Evolutionary conservation across 2,329 filamentous ascomycete genomes (phyloP).

Genomic region (Zasmidium cellare): DNA sequence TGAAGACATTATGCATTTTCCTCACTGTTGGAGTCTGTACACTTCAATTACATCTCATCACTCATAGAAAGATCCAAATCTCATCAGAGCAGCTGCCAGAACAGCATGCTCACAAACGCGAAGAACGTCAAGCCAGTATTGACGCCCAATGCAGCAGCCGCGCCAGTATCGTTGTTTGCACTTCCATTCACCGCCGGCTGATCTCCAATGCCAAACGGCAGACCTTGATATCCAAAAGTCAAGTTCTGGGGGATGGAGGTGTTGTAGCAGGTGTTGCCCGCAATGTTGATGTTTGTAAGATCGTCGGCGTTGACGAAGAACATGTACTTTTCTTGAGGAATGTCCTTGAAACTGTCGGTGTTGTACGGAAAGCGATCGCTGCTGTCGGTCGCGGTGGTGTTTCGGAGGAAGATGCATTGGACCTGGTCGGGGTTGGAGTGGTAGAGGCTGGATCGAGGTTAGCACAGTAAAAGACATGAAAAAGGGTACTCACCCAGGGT

Average conservation of each 20-base stretch:
- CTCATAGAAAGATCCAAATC: not conserved
- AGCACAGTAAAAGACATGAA: not conserved
- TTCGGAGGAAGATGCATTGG: constrained; percentile 75
- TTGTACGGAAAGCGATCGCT: constrained; percentile 73
- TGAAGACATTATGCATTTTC: not conserved
- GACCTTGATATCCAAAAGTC: constrained; percentile 65
- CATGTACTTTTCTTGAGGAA: constrained; percentile 72
- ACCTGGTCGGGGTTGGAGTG: constrained; percentile 69
- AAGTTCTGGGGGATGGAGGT: constrained; percentile 65
- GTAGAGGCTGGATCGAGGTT: constrained; percentile 46
- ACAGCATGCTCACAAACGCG: constrained; percentile 20
- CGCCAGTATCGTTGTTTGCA: constrained; percentile 17
- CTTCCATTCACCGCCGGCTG: constrained; percentile 27
- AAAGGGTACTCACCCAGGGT: constrained; percentile 23
- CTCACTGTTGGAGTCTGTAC: not conserved
- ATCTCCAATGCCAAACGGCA: constrained; percentile 31
- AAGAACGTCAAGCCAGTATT: constrained; percentile 23
- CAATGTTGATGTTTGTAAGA: constrained; percentile 64
- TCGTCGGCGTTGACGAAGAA: constrained; percentile 76
- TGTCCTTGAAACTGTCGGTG: constrained; percentile 66
- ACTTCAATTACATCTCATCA: constrained; percentile 2
- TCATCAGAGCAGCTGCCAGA: constrained; percentile 28
- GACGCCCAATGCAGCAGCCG: constrained; percentile 3
- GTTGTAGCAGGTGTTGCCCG: constrained; percentile 68
- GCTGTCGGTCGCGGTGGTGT: constrained; percentile 68